phyloP scores from a whole-genome alignment of 768 basidiomycete genomes.

The Trametes cingulata region DNA sequence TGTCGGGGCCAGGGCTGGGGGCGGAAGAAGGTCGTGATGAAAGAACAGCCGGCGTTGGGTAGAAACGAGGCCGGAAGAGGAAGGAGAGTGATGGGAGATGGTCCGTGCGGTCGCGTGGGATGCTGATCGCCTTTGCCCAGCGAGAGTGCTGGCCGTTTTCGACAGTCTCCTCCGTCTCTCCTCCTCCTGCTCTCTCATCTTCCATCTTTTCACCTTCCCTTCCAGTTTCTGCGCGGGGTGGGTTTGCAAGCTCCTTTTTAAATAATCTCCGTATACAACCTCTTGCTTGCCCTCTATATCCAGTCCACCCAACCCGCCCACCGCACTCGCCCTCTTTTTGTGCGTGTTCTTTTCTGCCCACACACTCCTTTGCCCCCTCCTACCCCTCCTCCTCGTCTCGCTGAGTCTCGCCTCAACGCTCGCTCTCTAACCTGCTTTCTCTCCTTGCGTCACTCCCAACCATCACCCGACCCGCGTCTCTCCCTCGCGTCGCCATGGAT shows the following conservation, averaged over 20 bases:
- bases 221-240: conserved; percentile 23
- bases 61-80: neutral
- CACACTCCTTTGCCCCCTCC: conserved; percentile 33
- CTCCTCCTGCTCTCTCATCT: conserved; percentile 9
- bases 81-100: conserved; percentile 16
- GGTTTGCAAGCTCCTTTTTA: conserved; percentile 22
- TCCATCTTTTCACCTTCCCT: conserved; percentile 13
- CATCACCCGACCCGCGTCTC: conserved; percentile 13
- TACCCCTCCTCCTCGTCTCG: neutral
- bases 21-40: neutral
- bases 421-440: conserved; percentile 58
- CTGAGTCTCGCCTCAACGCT: conserved; percentile 31
- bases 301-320: conserved; percentile 21
- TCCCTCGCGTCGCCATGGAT: conserved; percentile 51
- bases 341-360: conserved; percentile 29
- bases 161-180: conserved; percentile 13
- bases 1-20: neutral
- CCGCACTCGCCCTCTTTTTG: conserved; percentile 27
- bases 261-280: conserved; percentile 9
- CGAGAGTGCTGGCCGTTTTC: neutral
- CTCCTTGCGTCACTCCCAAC: conserved; percentile 46
- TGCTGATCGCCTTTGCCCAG: conserved; percentile 12
- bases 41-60: neutral
- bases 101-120: conserved; percentile 29
- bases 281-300: too few relatives aligned